phyloP scores from a whole-genome alignment of 495 filamentous ascomycete genomes.

The Bryoglossum gracile region DNA sequence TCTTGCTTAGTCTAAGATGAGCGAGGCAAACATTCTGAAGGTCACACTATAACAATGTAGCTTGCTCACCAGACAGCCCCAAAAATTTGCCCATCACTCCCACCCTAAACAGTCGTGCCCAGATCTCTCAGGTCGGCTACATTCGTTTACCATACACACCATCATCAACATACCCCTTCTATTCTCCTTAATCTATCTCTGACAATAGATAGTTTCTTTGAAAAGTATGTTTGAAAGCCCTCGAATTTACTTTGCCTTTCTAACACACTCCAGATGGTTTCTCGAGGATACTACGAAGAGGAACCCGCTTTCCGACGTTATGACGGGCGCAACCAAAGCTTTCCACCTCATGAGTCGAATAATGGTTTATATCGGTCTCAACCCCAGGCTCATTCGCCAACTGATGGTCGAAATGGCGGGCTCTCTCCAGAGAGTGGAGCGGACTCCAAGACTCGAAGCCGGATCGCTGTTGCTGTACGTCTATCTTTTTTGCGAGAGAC shows the following conservation, averaged over 20 bases:
- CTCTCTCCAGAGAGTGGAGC: constrained; percentile 16
- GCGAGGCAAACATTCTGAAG: too few relatives aligned
- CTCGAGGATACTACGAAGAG: not conserved
- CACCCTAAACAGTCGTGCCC: not conserved
- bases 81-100: not conserved
- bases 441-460: constrained; percentile 33
- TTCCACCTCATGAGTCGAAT: constrained; percentile 13
- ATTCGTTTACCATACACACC: not conserved
- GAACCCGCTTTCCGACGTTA: not conserved
- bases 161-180: too few relatives aligned
- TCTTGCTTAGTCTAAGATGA: not conserved
- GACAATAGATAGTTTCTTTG: not conserved
- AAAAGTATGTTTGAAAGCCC: not conserved
- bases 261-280: not conserved
- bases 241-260: not conserved
- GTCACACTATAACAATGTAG: too few relatives aligned
- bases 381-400: constrained; percentile 12
- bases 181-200: too few relatives aligned
- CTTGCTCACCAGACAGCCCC: not conserved
- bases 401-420: constrained; percentile 10
- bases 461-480: constrained; percentile 67
- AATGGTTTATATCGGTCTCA: constrained; percentile 5
- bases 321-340: not conserved
- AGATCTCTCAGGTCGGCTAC: not conserved
- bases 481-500: not conserved